These are phyloP conservation scores for Starmerella khaoyaiensis DNA, from an alignment of 805 yeast genomes.

Conservation along the genomic window DNA sequence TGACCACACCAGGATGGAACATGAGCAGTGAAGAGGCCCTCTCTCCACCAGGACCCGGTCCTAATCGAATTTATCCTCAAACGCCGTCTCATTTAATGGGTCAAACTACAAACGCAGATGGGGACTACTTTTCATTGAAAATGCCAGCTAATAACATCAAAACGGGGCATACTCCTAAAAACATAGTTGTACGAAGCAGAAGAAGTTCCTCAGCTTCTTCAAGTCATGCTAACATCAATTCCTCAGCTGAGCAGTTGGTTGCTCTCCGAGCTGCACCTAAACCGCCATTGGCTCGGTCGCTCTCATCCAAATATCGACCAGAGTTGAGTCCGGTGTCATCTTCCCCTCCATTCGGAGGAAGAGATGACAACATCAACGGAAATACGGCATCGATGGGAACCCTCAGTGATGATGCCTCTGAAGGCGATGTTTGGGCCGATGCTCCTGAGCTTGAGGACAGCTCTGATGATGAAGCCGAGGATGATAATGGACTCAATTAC, in stretches of 20 bases:
- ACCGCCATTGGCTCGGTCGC: constrained; percentile 28
- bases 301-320: constrained; percentile 22
- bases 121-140: constrained; percentile 19
- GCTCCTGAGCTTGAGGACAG: constrained; percentile 41
- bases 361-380: not conserved
- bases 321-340: constrained; percentile 21
- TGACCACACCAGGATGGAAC: constrained; percentile 10
- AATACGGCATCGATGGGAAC: not conserved
- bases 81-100: constrained; percentile 59
- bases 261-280: constrained; percentile 48
- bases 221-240: constrained; percentile 18
- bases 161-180: no score
- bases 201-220: not conserved
- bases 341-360: constrained; percentile 2
- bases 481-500: no score
- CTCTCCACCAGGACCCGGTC: constrained; percentile 12
- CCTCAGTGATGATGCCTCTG: not conserved
- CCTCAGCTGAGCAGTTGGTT: constrained; percentile 32
- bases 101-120: constrained; percentile 24
- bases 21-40: constrained; percentile 16
- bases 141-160: no score
- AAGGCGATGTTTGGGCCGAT: constrained; percentile 39
- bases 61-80: constrained; percentile 34
- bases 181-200: not conserved
- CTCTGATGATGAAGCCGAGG: constrained; percentile 30